Conservation (phyloP, 805 yeast genomes). For the Kodamaea fukazawae region DNA sequence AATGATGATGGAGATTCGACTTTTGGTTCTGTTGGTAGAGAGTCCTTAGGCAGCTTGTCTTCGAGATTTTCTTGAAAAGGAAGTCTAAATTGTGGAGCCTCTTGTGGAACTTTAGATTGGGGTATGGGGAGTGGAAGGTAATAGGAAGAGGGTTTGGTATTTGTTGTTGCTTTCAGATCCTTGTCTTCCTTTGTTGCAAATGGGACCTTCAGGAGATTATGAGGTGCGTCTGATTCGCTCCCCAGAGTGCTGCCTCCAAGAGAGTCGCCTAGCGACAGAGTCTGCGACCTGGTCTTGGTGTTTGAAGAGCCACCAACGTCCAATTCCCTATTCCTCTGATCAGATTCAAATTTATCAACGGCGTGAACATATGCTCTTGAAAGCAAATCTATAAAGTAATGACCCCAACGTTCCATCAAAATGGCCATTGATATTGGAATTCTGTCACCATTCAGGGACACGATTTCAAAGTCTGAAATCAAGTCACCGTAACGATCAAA, state of each 20-base stretch:
- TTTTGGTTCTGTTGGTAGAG: no score
- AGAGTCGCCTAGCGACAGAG: conserved; percentile 6
- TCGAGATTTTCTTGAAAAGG: conserved; percentile 59
- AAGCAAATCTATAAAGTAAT: conserved; percentile 59
- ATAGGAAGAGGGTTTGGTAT: conserved; percentile 1
- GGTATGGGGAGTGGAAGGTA: conserved; percentile 21
- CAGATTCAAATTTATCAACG: conserved; percentile 37
- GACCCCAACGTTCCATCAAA: conserved; percentile 75
- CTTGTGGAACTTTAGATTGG: conserved; percentile 27
- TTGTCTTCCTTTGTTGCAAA: no score
- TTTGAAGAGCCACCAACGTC: neutral
- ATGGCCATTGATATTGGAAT: conserved; percentile 59
- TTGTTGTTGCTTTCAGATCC: no score
- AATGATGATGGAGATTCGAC: neutral
- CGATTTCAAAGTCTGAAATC: conserved; percentile 68
- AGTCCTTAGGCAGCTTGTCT: no score
- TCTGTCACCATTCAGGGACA: conserved; percentile 68
- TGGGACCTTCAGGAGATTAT: no score
- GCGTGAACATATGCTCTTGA: conserved; percentile 66
- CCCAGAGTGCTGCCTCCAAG: neutral
- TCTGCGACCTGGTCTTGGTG: conserved; percentile 2
- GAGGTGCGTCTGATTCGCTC: neutral
- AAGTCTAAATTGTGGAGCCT: conserved; percentile 58
- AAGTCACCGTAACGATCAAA: conserved; percentile 63
- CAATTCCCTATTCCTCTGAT: conserved; percentile 13